phyloP scores from a whole-genome alignment of 2,329 filamentous ascomycete genomes.

The Gaeumannomyces tritici region DNA sequence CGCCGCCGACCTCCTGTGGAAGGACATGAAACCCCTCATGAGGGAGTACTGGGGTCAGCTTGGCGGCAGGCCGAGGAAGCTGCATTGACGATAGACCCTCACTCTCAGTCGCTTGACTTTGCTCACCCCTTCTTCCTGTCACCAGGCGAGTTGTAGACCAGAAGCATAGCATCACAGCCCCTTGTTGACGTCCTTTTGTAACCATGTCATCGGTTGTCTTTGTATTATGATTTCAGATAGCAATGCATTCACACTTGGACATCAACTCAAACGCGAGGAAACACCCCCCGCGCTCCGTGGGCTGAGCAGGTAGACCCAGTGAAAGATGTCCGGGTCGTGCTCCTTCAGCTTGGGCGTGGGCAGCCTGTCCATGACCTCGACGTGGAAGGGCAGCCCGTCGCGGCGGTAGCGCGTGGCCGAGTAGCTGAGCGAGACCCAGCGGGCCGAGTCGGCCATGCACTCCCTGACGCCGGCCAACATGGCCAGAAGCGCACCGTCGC shows the following conservation, averaged over 20 bases:
- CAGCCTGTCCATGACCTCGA: slow-evolving; percentile 30
- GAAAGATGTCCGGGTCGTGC: slow-evolving; percentile 35
- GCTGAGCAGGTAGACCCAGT: slow-evolving; percentile 34
- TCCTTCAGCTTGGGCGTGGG: slow-evolving; percentile 27
- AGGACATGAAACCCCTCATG: background rate
- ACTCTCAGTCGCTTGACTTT: too few species aligned
- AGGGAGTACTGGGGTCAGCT: background rate
- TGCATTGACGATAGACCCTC: background rate
- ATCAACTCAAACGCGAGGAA: background rate
- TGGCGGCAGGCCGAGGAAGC: background rate
- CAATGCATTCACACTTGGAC: background rate
- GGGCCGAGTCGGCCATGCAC: slow-evolving; percentile 18
- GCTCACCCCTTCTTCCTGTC: too few species aligned
- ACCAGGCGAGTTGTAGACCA: too few species aligned
- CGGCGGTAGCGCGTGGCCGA: slow-evolving; percentile 30
- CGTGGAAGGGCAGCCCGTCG: slow-evolving; percentile 27
- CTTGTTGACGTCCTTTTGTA: too few species aligned
- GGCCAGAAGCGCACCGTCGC: slow-evolving; percentile 21
- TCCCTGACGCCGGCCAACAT: slow-evolving; percentile 28
- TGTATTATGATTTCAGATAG: background rate
- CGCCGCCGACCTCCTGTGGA: background rate
- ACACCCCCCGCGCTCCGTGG: slow-evolving; percentile 10
- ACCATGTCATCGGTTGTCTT: background rate
- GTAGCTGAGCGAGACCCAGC: slow-evolving; percentile 40
- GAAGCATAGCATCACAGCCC: background rate